These are phyloP conservation scores for Suhomyces xylopsoci DNA, from an alignment of 805 yeast species.

Conservation along the genomic window DNA sequence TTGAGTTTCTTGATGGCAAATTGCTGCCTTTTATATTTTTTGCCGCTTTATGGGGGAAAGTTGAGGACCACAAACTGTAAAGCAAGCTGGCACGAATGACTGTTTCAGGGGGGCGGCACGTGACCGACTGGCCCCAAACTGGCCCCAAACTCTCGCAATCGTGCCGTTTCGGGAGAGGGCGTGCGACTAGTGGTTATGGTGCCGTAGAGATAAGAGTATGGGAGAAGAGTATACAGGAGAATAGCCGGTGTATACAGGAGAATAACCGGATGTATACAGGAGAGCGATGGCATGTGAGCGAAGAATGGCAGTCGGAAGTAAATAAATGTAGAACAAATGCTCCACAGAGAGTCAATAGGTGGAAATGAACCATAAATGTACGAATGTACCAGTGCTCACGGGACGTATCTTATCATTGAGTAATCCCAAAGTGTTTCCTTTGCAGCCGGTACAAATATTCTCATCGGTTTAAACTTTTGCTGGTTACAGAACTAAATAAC, in stretches of 20 bases:
- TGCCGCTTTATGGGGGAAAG: constrained; percentile 1
- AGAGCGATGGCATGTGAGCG: not conserved
- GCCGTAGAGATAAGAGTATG: not conserved
- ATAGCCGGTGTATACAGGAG: too few species aligned
- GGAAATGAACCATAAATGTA: too few species aligned
- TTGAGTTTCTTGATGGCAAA: not conserved
- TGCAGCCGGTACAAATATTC: too few species aligned
- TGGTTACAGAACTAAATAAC: too few species aligned
- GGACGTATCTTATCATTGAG: too few species aligned
- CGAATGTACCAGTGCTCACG: too few species aligned
- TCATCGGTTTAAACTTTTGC: too few species aligned
- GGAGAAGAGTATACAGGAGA: not conserved
- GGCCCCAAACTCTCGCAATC: not conserved
- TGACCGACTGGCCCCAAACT: not conserved
- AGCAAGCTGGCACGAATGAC: constrained; percentile 1
- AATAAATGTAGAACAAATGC: too few species aligned
- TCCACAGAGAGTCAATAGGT: too few species aligned
- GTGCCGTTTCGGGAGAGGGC: not conserved
- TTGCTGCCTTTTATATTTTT: not conserved
- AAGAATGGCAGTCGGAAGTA: not conserved
- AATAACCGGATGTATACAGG: not conserved
- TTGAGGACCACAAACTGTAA: not conserved
- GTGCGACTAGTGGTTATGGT: not conserved
- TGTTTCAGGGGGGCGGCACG: not conserved
- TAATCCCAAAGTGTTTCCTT: too few species aligned